Conservation (phyloP, 257 asterid species). For the Solanum paucissectum region DNA sequence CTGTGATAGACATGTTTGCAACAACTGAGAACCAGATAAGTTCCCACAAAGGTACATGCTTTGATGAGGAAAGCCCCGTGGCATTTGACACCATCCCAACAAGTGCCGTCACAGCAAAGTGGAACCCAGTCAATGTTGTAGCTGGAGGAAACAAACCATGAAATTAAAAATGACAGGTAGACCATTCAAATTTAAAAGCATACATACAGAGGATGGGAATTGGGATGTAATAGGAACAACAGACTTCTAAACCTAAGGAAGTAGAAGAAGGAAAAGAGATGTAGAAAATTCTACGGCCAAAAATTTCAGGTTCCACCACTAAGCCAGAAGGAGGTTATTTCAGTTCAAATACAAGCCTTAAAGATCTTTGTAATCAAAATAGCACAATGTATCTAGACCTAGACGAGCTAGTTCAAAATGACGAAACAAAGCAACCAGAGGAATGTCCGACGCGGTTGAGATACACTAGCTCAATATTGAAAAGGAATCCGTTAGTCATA, state of each 20-base stretch:
- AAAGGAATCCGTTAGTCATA: neutral
- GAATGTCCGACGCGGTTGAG: neutral
- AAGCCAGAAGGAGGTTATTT: neutral
- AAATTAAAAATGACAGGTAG: neutral
- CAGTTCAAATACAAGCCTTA: neutral
- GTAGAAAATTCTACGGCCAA: neutral
- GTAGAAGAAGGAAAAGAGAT: neutral
- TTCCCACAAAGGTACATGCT: slow-evolving; percentile 93
- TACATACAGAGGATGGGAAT: slow-evolving; percentile 2
- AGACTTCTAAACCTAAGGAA: neutral
- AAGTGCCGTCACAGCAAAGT: slow-evolving; percentile 87
- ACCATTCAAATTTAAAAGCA: neutral
- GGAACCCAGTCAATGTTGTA: slow-evolving; percentile 91
- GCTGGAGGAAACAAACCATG: slow-evolving; percentile 38
- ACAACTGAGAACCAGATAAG: slow-evolving; percentile 95
- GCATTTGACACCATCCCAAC: slow-evolving; percentile 95
- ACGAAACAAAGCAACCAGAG: neutral
- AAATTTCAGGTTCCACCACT: neutral
- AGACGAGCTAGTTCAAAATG: neutral
- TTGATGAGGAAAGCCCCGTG: slow-evolving; percentile 71
- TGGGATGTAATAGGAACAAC: neutral
- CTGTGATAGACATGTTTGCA: slow-evolving; percentile 88
- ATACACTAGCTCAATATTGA: neutral
- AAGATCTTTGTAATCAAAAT: neutral
- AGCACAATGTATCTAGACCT: neutral